Evolutionary conservation across 129 eudicot species (phyloP), one percentile per base, ranked within the genome.

Genomic region (Oenanthe sinensis): DNA sequence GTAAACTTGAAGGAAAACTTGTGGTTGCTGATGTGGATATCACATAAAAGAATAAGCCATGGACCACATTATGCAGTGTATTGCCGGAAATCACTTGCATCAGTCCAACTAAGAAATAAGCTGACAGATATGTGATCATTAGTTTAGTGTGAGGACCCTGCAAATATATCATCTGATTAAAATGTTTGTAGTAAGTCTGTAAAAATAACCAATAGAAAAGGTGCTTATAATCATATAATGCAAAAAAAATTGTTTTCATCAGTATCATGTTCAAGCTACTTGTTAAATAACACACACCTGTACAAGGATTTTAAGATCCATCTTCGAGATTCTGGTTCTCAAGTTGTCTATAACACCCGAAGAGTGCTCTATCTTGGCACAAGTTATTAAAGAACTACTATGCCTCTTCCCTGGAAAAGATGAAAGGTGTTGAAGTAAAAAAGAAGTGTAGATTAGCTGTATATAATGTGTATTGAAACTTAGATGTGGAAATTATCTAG

Each of bases 71-170:
- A 75, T 79, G 73, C 62, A 40, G 65, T 76, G 52, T 50, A 72
- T 84, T 85, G 74, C 75, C 81, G 37, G 71, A 50, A 75, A 81
- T 43, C 82, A 82, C 72, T 68, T 81, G 90, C 52, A 86, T 77
- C 69, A 84, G 73, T 84, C 86, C 83, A 78, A 78, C 76, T 40
- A 88, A 40, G 67, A 88, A 46, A 86, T 76, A 91, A 79, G 89
- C 81, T 42, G 87, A 74, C 11, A 91, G 54, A 28, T 80, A 85
- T 39, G 33, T 87, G 58, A 91, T 82, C 85, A 90, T 70, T 79
- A 86, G 75, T 77, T 82, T 86, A 79, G 84, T 72, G 69, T 78
- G 84, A 77, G 65, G 79, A 60, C 65, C 91, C 98, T 94, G 93
- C 60, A 71, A 74, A 73, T 79, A 58, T 78, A 72, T 77, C 69